A percentile compares a stretch with the other conserved stretches of the same genome.
phyloP scores from a whole-genome alignment of 176 grass and related monocot species.

The Oryza nivara region DNA sequence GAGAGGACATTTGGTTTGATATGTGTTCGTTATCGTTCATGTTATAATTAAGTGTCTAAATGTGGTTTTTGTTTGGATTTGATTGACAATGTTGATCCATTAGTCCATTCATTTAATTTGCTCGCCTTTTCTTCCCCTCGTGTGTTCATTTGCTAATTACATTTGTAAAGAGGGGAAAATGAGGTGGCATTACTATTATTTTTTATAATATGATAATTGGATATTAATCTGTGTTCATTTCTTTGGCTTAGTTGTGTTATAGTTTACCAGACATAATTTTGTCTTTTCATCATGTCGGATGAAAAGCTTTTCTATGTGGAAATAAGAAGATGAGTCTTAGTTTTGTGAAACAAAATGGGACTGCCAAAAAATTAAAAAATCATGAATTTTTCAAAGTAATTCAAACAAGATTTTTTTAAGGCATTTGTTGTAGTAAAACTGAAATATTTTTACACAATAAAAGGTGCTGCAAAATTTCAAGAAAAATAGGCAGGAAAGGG shows the following conservation, averaged over 20 bases:
- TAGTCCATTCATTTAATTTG: constrained; percentile 39
- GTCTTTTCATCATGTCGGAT: background rate
- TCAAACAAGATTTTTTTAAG: background rate
- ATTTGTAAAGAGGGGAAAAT: constrained; percentile 33
- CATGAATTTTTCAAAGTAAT: background rate
- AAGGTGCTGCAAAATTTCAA: too few relatives aligned
- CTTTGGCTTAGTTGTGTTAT: background rate
- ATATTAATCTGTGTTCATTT: constrained; percentile 34
- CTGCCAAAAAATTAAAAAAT: background rate
- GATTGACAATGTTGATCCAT: constrained; percentile 22
- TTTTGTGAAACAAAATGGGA: too few relatives aligned
- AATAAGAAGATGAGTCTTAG: background rate
- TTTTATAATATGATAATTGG: constrained; percentile 24
- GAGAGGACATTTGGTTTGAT: background rate
- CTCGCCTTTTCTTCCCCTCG: constrained; percentile 5
- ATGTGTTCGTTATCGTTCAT: background rate
- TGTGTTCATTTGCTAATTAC: background rate
- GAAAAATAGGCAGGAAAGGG: too few relatives aligned
- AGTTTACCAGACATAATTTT: background rate
- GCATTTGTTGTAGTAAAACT: too few relatives aligned
- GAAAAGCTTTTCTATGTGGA: background rate
- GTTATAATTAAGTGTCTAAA: background rate
- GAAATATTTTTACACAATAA: too few relatives aligned
- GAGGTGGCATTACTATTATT: background rate
- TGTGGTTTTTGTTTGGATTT: constrained; percentile 24